phyloP scores from a whole-genome alignment of 2,329 filamentous ascomycete genomes.

The Sporothrix humicola region DNA sequence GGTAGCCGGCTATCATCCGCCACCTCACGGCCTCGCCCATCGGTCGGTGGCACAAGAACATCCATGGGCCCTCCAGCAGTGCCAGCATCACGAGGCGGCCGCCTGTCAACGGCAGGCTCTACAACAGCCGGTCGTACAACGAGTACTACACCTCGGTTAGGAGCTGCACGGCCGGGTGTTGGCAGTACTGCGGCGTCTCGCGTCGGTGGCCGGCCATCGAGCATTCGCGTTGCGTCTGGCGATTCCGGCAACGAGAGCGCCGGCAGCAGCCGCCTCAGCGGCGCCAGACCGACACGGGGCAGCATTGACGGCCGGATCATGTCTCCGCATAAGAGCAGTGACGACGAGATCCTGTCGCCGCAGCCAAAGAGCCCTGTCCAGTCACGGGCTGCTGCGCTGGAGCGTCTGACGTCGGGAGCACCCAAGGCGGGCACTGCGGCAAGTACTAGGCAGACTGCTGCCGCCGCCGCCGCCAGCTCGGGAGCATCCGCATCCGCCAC shows the following conservation, averaged over 20 bases:
- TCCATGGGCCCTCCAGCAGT: conserved; percentile 71
- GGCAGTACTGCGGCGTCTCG: conserved; percentile 43
- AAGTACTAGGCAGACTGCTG: conserved; percentile 31
- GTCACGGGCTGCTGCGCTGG: conserved; percentile 57
- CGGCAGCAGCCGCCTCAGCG: conserved; percentile 38
- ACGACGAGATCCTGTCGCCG: conserved; percentile 57
- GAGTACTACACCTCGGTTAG: conserved; percentile 29
- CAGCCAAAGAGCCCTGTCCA: conserved; percentile 58
- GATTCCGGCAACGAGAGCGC: conserved; percentile 52
- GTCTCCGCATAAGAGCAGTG: conserved; percentile 56
- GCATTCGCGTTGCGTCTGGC: conserved; percentile 53
- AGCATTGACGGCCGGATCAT: conserved; percentile 40
- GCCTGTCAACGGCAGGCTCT: conserved; percentile 52
- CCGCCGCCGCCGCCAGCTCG: conserved; percentile 38
- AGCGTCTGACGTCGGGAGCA: conserved; percentile 54
- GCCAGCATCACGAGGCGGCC: conserved; percentile 51
- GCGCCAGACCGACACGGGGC: conserved; percentile 47
- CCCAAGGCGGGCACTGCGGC: conserved; percentile 32
- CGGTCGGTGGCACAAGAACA: conserved; percentile 58
- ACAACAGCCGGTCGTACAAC: conserved; percentile 43
- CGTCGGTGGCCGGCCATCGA: conserved; percentile 47
- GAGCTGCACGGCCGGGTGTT: conserved; percentile 33
- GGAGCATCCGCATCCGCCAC: conserved; percentile 39
- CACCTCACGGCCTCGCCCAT: conserved; percentile 52
- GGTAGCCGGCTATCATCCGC: conserved; percentile 43